phyloP scores from a whole-genome alignment of 2,329 filamentous ascomycete genomes.

The Emmonsiellopsis sp. region DNA sequence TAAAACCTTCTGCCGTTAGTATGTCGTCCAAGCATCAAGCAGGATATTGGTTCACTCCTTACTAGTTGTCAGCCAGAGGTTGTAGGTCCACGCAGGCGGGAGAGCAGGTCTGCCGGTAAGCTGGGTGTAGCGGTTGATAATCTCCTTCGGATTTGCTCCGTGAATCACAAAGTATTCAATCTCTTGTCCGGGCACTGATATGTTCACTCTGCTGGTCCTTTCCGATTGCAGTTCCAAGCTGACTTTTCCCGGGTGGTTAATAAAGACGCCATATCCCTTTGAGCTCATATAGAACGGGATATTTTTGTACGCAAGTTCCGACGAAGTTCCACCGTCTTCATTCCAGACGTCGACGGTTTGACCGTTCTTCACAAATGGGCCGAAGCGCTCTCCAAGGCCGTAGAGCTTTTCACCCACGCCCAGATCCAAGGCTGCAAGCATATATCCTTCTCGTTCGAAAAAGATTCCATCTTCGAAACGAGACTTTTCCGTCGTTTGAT shows the following conservation, averaged over 20 bases:
- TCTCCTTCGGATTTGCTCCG: conserved; percentile 57
- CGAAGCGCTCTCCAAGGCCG: conserved; percentile 62
- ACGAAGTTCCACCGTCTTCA: conserved; percentile 31
- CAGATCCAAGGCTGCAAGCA: too few relatives aligned
- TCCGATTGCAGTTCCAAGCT: conserved; percentile 62
- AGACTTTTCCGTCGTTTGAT: too few relatives aligned
- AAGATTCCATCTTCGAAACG: too few relatives aligned
- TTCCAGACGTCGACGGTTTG: conserved; percentile 52
- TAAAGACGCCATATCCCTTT: conserved; percentile 60
- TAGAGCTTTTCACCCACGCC: conserved; percentile 17
- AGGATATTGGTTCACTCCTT: too few relatives aligned
- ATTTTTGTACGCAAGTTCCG: conserved; percentile 12
- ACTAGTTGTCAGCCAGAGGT: conserved; percentile 58
- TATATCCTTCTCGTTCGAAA: too few relatives aligned
- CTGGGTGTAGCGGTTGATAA: conserved; percentile 52
- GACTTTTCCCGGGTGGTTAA: conserved; percentile 55
- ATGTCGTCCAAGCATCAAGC: too few relatives aligned
- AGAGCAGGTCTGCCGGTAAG: conserved; percentile 53
- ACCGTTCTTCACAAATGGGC: conserved; percentile 61
- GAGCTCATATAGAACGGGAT: conserved; percentile 26
- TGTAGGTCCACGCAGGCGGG: conserved; percentile 60
- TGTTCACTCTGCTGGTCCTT: conserved; percentile 54
- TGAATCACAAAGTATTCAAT: conserved; percentile 63
- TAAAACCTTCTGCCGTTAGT: conserved; percentile 41
- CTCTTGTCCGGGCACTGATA: conserved; percentile 53